Conservation (phyloP, 768 basidiomycete genomes). For the Saitozyma sp. region DNA sequence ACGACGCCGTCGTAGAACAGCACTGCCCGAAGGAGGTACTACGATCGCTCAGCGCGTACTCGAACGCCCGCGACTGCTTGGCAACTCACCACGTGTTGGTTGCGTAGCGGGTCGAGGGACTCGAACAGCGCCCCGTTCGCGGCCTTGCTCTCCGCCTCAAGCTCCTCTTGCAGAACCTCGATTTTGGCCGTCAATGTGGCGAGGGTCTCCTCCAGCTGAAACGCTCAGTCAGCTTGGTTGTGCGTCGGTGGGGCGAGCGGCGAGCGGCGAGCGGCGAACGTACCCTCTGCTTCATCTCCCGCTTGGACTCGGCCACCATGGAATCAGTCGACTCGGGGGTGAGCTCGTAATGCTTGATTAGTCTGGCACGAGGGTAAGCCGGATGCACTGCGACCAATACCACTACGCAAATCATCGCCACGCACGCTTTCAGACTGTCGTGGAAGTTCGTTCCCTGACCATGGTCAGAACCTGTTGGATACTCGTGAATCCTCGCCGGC, state of each 20-base stretch:
- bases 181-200: conserved; percentile 18
- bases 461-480: conserved; percentile 1
- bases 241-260: neutral
- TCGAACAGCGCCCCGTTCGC: conserved; percentile 27
- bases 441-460: conserved; percentile 27
- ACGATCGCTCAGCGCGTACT: conserved; percentile 2
- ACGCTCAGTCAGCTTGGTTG: neutral
- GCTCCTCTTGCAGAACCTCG: conserved; percentile 15
- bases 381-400: neutral
- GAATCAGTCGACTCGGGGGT: conserved; percentile 1
- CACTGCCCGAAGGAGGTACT: conserved; percentile 34
- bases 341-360: conserved; percentile 31
- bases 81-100: conserved; percentile 35
- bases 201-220: conserved; percentile 30
- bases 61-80: neutral
- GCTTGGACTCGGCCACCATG: neutral
- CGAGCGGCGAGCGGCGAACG: neutral
- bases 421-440: conserved; percentile 29
- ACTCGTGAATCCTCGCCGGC: too few relatives aligned
- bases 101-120: conserved; percentile 29
- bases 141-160: conserved; percentile 18
- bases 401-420: neutral
- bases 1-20: conserved; percentile 39
- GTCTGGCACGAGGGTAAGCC: conserved; percentile 11
- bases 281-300: neutral